A percentile compares a stretch with the other conserved stretches of the same genome.
Conservation (phyloP, 2,329 filamentous ascomycete genomes). For the Cercospora sesami region DNA sequence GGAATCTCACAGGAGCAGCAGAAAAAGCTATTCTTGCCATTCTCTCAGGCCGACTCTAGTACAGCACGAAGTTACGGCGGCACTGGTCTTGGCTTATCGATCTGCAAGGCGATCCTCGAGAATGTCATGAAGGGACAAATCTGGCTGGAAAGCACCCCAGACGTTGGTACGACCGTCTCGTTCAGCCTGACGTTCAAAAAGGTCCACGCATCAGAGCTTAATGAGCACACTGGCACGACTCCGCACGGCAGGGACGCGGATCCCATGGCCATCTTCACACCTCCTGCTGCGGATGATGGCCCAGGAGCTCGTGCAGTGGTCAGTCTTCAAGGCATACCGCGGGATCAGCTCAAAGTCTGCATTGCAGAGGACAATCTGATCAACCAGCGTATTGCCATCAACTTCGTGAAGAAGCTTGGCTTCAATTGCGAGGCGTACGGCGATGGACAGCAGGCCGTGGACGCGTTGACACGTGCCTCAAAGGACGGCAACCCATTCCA, state of each 20-base stretch:
- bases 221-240: slow-evolving; percentile 27
- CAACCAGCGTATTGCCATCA: slow-evolving; percentile 90
- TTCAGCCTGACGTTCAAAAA: slow-evolving; percentile 88
- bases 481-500: slow-evolving; percentile 77
- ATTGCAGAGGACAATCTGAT: slow-evolving; percentile 95
- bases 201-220: slow-evolving; percentile 57
- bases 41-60: slow-evolving; percentile 88
- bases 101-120: slow-evolving; percentile 92
- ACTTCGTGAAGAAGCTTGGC: slow-evolving; percentile 82
- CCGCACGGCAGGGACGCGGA: slow-evolving; percentile 46
- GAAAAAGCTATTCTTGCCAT: slow-evolving; percentile 84
- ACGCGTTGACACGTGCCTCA: slow-evolving; percentile 74
- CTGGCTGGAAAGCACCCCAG: slow-evolving; percentile 73
- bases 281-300: slow-evolving; percentile 46
- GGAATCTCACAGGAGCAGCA: slow-evolving; percentile 82
- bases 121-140: slow-evolving; percentile 88
- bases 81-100: slow-evolving; percentile 85
- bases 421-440: slow-evolving; percentile 87
- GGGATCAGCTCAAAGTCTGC: slow-evolving; percentile 79
- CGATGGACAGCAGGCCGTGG: slow-evolving; percentile 83
- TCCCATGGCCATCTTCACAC: slow-evolving; percentile 59
- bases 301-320: slow-evolving; percentile 43
- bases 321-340: slow-evolving; percentile 71
- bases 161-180: slow-evolving; percentile 68
- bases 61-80: slow-evolving; percentile 90